A percentile compares a stretch with the other conserved stretches of the same genome.
Conservation (phyloP, 208 protist species). For the Borovskyia barvae region DNA sequence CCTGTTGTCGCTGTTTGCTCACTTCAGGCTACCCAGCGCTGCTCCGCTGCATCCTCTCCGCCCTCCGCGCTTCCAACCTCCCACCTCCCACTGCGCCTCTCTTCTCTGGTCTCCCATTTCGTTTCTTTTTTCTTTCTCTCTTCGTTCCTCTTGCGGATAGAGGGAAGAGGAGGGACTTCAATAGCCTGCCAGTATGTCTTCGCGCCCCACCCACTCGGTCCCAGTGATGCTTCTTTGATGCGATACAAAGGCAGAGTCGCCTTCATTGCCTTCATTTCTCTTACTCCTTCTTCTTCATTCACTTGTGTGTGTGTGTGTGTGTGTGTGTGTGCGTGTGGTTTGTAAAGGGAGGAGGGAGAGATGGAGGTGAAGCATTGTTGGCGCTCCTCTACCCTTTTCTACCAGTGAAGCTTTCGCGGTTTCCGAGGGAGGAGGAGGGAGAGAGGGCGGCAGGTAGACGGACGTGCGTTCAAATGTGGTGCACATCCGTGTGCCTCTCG, state of each 20-base stretch:
- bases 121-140: constrained; percentile 1
- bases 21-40: not conserved
- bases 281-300: not conserved
- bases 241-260: not conserved
- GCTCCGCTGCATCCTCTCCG: not conserved
- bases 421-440: too few relatives aligned
- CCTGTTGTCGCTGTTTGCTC: not conserved
- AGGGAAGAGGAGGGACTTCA: not conserved
- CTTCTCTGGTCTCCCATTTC: not conserved
- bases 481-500: too few relatives aligned
- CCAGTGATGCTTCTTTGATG: too few relatives aligned
- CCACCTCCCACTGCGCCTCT: not conserved
- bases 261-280: not conserved
- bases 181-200: not conserved
- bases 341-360: too few relatives aligned
- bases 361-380: too few relatives aligned
- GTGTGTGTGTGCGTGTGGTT: constrained; percentile 2
- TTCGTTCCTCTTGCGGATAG: not conserved
- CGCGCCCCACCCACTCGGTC: too few relatives aligned
- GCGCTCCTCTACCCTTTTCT: too few relatives aligned
- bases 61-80: not conserved
- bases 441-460: too few relatives aligned
- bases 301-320: not conserved
- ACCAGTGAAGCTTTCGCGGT: too few relatives aligned
- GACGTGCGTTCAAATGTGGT: too few relatives aligned